phyloP scores from a whole-genome alignment of 371 early-diverging fungal genomes.

The Mortierella sp. region DNA sequence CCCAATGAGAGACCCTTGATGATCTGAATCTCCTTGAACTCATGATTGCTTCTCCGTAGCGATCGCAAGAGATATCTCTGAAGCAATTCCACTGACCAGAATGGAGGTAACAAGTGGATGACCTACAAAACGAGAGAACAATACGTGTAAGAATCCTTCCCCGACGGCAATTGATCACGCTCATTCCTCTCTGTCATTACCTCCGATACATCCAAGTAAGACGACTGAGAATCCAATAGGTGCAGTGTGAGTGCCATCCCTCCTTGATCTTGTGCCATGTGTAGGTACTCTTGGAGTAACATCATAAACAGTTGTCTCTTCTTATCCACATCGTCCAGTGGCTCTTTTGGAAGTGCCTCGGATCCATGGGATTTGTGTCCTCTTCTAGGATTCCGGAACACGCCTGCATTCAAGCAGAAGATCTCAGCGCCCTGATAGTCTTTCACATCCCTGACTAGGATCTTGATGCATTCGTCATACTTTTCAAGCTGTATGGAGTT shows the following conservation, averaged over 20 bases:
- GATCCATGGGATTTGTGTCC: conserved; percentile 19
- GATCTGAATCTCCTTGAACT: conserved; percentile 65
- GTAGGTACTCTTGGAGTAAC: conserved; percentile 30
- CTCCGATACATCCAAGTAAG: conserved; percentile 70
- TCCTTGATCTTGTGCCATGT: conserved; percentile 52
- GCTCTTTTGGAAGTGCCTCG: conserved; percentile 8
- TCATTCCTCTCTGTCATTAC: conserved; percentile 30
- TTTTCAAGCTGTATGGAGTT: conserved; percentile 55
- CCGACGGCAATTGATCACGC: neutral
- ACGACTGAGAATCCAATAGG: conserved; percentile 69
- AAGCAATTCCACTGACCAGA: conserved; percentile 71
- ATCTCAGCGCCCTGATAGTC: conserved; percentile 77
- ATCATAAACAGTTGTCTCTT: conserved; percentile 23
- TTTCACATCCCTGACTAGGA: conserved; percentile 62
- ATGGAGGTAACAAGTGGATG: conserved; percentile 66
- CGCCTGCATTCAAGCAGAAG: conserved; percentile 68
- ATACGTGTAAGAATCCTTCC: neutral
- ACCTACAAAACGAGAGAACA: conserved; percentile 56
- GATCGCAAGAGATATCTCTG: conserved; percentile 66
- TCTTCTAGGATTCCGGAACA: conserved; percentile 41
- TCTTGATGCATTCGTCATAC: conserved; percentile 64
- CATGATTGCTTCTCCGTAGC: conserved; percentile 62
- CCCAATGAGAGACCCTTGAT: conserved; percentile 67
- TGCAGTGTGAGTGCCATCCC: conserved; percentile 62
- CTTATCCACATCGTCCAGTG: conserved; percentile 1